Evolutionary conservation across 2,329 filamentous ascomycete species (phyloP), one percentile per base, ranked within the genome.

Genomic region (Plectosphaerella cucumerina): DNA sequence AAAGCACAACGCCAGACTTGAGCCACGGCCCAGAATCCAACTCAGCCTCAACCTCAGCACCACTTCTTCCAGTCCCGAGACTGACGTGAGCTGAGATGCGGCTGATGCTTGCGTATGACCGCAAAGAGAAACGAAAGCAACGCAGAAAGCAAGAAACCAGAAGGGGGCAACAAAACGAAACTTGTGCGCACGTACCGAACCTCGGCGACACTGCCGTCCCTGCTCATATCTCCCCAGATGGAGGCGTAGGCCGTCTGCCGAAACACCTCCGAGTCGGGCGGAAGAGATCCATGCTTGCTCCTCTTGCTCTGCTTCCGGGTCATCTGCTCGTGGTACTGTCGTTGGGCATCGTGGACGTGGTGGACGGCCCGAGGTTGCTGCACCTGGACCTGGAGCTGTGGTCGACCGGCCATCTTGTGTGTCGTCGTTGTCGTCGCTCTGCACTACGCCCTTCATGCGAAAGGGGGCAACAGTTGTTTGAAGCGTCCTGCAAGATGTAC

Each of bases 321-420:
- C 17, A 47, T 21, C 17, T 47, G 45, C 34, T 47, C 33, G 15
- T 47, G 45, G 21, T 47, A 47, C 18, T 47, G 45, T 6, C 45
- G 45, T 21, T 47, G 45, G 11, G 45, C 45, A 39, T 47, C 45
- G 34, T 47, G 45, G 11, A 47, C 33, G 18, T 47, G 35, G 33
- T 23, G n/a, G n/a, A 42, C n/a, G 6, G 9, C 15, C 12, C n/a
- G 39, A 6, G 17, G 39, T 17, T 18, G 39, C 8, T 42, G 39
- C 39, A 42, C 39, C 17, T 42, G 39, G 39, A 20, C 17, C 39
- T 42, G 39, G n/a, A 20, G 39, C 39, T 42, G 39, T 18, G 39
- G 17, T 42, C 39, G 39, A 20, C 39, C 39, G 39, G 39, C 17
- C 39, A 42, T 42, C 39, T 18, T 20, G 39, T 42, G n/a, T 42